Evolutionary conservation across 192 early-diverging fungal species (phyloP), one percentile per base, ranked within the genome.

Genomic region (Thoreauomyces humboldtii): DNA sequence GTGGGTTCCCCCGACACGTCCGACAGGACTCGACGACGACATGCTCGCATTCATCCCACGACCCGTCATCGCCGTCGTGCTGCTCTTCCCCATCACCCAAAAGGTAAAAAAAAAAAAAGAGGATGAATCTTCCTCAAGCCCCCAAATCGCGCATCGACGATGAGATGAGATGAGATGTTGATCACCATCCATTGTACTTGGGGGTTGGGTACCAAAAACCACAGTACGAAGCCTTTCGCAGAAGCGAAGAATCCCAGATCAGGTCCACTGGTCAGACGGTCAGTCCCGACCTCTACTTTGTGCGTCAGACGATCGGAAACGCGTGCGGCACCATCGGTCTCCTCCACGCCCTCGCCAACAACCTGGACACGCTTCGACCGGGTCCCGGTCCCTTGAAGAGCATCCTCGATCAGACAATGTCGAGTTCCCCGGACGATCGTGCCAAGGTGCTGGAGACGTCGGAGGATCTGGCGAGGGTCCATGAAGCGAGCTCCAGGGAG

Each of bases 281-380:
- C 59, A 77, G 75, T 29, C 73, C 76, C 14, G 71, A 88, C 15
- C 57, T 94, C 11, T 84, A 89, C 43, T 96, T 89, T 64, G 87
- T 89, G 65, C 81, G 81, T 17, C 94, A 95, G 74, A 95, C 93
- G 1, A 96, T 94, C 43, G 59, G 77, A 36, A 97, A 95, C 57
- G 91, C 94, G 2, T 97, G 96, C 67, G 96, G 96, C 14, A 96
- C 93, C 5, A 97, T 97, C 75, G 95, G 88, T 2, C 74, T 98
- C 7, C 67, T 98, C 45, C 96, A 98, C 65, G 83, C 95, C 0
- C 71, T 98, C 9, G 86, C 81, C 37, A 97, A 92, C 75, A 87
- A 81, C 57, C 72, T 70, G 53, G 83, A 89, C 35, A 53, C 35
- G 4, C 34, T 86, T 46, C 36, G 68, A 46, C 65, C 87, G 25